Base-by-base conservation (phyloP, 1,284 basidiomycete genomes). In the Ustilago nuda region DNA sequence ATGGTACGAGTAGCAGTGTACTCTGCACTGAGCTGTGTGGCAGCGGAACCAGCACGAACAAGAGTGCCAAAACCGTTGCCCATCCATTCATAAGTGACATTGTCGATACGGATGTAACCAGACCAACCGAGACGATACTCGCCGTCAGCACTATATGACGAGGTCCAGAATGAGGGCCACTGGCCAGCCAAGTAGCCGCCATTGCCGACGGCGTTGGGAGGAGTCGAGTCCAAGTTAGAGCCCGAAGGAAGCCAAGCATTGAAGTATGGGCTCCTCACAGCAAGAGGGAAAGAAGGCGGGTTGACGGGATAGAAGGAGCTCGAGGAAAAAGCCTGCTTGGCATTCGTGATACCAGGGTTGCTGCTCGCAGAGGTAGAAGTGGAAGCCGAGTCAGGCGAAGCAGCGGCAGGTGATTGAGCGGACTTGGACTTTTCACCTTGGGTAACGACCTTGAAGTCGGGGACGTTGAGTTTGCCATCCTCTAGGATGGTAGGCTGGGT, bases 1-100 rank as follows among this genome's bases (percentile, higher is more conserved):
- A 84, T 83, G 60, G 81, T 76, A 9, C 80, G 73, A 8, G 83
- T 85, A 11, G 82, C 71, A 2, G 84, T 85, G 70, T 80, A 84
- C 58, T 79, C 76, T 39, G 79, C 73, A 30, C 65, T 75, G 48
- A 76, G 64, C 69, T 85, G 84, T 23, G 52, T 74, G 50, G 84
- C 84, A 35, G 78, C 78, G 32, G 55, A 56, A 35, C 81, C 79
- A 8, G 74, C 62, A 39, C 67, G 66, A 8, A 84, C 79, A 1
- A 77, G 68, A 36, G 69, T 84, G 55, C 82, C 82, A 51, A 82
- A 84, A 30, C 76, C 81, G 37, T 81, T 72, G 54, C 82, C 82
- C 79, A 82, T 81, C 79, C 81, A 84, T 37, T 84, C 78, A 55
- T 82, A 82, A 17, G 79, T 81, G 52, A 61, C 65, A 27, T 72